Conservation (phyloP, 1,284 basidiomycete species). For the Exobasidium rhododendri region DNA sequence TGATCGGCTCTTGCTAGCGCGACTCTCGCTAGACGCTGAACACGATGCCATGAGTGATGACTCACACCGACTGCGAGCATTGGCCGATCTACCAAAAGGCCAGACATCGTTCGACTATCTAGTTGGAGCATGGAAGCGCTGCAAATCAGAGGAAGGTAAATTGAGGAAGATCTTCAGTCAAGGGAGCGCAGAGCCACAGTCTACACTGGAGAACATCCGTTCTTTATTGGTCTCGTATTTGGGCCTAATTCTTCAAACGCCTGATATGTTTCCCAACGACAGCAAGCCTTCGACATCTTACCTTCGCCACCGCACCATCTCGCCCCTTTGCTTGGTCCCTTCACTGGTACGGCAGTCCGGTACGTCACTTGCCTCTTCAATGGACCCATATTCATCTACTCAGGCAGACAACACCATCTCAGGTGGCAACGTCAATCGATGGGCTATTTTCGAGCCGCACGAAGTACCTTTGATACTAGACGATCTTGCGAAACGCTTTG, state of each 20-base stretch:
- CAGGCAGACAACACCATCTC: slow-evolving; percentile 6
- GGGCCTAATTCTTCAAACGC: slow-evolving; percentile 83
- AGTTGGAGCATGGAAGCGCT: slow-evolving; percentile 78
- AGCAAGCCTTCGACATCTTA: slow-evolving; percentile 21
- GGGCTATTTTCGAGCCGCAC: slow-evolving; percentile 50
- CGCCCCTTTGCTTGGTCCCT: slow-evolving; percentile 65
- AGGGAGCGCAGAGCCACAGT: background rate
- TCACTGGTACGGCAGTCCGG: slow-evolving; percentile 26
- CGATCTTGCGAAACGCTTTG: slow-evolving; percentile 58
- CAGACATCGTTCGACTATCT: slow-evolving; percentile 89
- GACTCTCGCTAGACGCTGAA: slow-evolving; percentile 74
- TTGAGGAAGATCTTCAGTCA: slow-evolving; percentile 20
- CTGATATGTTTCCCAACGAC: slow-evolving; percentile 74
- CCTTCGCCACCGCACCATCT: slow-evolving; percentile 24
- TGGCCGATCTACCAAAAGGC: slow-evolving; percentile 72
- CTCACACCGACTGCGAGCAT: slow-evolving; percentile 70
- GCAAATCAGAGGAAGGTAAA: slow-evolving; percentile 27
- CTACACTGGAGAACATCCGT: slow-evolving; percentile 28
- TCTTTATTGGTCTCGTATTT: slow-evolving; percentile 79
- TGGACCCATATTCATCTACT: slow-evolving; percentile 56
- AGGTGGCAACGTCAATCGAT: slow-evolving; percentile 26
- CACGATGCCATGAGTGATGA: slow-evolving; percentile 77
- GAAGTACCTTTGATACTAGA: slow-evolving; percentile 58
- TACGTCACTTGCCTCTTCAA: background rate
- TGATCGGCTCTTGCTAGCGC: slow-evolving; percentile 79